These are phyloP conservation scores for Pleurozium schreberi DNA, from an alignment of 225 moss, liverwort and hornwort species.

Conservation along the genomic window DNA sequence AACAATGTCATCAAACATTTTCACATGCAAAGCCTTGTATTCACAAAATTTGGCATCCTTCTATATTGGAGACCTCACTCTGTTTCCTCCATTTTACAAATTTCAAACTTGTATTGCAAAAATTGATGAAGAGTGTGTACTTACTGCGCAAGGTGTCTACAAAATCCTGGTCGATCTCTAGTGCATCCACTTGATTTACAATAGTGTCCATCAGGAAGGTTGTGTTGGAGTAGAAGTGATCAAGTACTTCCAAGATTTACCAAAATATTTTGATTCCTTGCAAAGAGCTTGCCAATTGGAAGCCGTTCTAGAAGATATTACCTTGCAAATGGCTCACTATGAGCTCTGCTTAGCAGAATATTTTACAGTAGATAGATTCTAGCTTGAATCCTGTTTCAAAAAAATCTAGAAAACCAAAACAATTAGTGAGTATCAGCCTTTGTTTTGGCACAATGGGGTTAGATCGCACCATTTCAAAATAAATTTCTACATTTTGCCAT, in stretches of 20 bases:
- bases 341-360: not conserved
- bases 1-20: not conserved
- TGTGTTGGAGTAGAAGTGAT: not conserved
- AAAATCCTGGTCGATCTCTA: not conserved
- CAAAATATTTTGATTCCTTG: not conserved
- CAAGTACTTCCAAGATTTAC: not conserved
- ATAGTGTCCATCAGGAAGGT: fast-evolving
- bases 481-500: no score
- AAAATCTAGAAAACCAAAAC: not conserved
- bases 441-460: no score
- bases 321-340: not conserved
- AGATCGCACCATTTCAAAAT: no score
- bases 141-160: not conserved
- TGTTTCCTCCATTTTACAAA: no score
- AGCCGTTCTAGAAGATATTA: not conserved
- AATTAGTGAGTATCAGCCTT: no score
- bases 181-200: fast-evolving
- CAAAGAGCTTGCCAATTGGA: not conserved
- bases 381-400: not conserved
- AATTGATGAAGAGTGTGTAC: not conserved
- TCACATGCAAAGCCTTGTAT: not conserved
- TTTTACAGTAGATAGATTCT: no score
- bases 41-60: not conserved
- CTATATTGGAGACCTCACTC: no score
- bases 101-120: no score